These are phyloP conservation scores for Aphanomyces invadans DNA, from an alignment of 352 stramenopile species.

Conservation along the genomic window DNA sequence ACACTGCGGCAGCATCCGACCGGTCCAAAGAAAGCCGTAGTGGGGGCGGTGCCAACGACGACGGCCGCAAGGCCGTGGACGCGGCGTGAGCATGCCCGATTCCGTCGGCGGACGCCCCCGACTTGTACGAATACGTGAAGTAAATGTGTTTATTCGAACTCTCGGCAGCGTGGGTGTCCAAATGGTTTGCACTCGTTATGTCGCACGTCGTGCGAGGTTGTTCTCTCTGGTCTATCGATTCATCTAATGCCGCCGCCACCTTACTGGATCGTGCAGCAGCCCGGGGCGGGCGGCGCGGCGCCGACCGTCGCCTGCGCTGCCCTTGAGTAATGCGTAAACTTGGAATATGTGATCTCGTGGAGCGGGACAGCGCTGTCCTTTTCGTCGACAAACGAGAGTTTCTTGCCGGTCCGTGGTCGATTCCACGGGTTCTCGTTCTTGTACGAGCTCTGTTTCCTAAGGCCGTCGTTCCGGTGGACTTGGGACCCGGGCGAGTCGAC, in stretches of 20 bases:
- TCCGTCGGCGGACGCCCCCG: too few relatives aligned
- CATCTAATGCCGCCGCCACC: not conserved
- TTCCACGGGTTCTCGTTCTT: constrained; percentile 26
- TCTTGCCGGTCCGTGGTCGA: constrained; percentile 20
- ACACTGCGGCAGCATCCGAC: too few relatives aligned
- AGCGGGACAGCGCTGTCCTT: not conserved
- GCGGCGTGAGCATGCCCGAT: too few relatives aligned
- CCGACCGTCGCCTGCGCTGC: not conserved
- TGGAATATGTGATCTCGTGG: constrained; percentile 25
- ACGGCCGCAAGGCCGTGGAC: too few relatives aligned
- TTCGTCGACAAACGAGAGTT: constrained; percentile 25
- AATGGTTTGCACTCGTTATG: too few relatives aligned
- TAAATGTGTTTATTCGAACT: too few relatives aligned
- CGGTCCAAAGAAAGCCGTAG: too few relatives aligned
- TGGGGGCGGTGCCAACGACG: too few relatives aligned
- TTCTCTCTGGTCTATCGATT: not conserved
- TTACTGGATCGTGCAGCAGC: constrained; percentile 20
- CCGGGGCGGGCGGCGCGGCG: not conserved
- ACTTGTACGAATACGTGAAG: too few relatives aligned
- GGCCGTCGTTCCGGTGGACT: not conserved
- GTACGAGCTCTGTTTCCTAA: constrained; percentile 16
- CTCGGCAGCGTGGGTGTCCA: too few relatives aligned
- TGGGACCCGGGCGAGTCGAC: not conserved
- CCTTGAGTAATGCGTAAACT: constrained; percentile 23
- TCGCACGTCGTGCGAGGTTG: too few relatives aligned